A percentile compares a stretch with the other conserved stretches of the same genome.
phyloP scores from a whole-genome alignment of 2,329 filamentous ascomycete genomes.

The Ambrosiella beaveri region DNA sequence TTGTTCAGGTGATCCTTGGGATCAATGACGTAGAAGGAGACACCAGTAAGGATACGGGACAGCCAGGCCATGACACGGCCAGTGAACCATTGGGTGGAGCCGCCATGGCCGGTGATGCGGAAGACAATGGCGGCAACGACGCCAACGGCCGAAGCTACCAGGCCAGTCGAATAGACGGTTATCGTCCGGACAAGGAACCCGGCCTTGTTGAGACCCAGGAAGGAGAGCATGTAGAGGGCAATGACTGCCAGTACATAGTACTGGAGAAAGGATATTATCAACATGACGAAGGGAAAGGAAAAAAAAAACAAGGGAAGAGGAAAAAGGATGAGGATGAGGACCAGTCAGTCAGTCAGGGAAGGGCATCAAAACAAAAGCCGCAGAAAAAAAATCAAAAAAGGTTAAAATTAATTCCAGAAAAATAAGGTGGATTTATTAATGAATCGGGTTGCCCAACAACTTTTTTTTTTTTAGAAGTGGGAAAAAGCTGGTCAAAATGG shows the following conservation, averaged over 20 bases:
- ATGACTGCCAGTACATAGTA: slow-evolving; percentile 35
- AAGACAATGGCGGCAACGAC: slow-evolving; percentile 57
- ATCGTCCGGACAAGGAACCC: slow-evolving; percentile 54
- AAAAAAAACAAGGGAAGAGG: not conserved
- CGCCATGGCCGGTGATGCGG: slow-evolving; percentile 51
- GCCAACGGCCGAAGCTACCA: slow-evolving; percentile 51
- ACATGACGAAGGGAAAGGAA: slow-evolving; percentile 21
- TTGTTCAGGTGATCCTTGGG: slow-evolving; percentile 42
- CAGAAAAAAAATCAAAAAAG: not conserved
- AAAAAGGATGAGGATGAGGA: not conserved
- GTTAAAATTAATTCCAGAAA: not conserved
- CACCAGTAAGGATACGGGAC: slow-evolving; percentile 59
- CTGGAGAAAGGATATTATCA: slow-evolving; percentile 22
- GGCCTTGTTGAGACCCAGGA: slow-evolving; percentile 34
- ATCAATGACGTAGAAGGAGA: slow-evolving; percentile 61
- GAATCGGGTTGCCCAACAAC: not conserved
- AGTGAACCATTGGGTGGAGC: slow-evolving; percentile 71
- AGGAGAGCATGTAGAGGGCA: slow-evolving; percentile 45
- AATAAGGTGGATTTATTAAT: not conserved
- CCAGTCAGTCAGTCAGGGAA: not conserved
- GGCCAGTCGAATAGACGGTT: slow-evolving; percentile 45
- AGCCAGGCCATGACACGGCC: slow-evolving; percentile 63
- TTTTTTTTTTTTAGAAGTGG: not conserved
- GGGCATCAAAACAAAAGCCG: not conserved
- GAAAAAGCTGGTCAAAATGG: not conserved